Evolutionary conservation across 768 basidiomycete species (phyloP).

Genomic region (Heimioporus sp.): DNA sequence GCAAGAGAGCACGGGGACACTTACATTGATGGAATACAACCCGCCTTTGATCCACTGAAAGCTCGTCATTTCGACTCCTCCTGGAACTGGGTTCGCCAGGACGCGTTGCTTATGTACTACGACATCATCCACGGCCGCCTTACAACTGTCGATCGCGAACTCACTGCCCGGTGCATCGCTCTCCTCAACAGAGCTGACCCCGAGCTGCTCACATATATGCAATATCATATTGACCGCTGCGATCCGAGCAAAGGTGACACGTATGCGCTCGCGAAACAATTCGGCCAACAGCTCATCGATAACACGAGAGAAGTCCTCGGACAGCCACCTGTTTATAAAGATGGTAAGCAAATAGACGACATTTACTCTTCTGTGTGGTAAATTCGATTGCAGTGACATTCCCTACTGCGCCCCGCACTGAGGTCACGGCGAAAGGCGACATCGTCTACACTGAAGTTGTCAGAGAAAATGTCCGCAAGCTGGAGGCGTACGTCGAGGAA

Average conservation of each 20-base stretch:
- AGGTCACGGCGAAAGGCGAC: conserved; percentile 91
- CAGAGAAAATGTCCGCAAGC: conserved; percentile 93
- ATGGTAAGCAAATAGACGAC: conserved; percentile 59
- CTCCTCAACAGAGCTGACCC: conserved; percentile 98
- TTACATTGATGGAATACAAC: conserved; percentile 94
- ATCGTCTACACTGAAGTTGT: conserved; percentile 94
- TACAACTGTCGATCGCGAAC: conserved; percentile 92
- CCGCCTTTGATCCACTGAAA: conserved; percentile 91
- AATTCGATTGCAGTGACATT: conserved; percentile 69
- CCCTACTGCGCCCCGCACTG: conserved; percentile 95
- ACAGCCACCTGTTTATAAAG: conserved; percentile 90
- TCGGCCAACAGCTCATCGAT: conserved; percentile 92
- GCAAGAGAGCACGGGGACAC: conserved; percentile 88
- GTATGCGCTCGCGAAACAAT: conserved; percentile 94
- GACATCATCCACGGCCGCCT: conserved; percentile 97
- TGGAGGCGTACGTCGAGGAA: conserved; percentile 97
- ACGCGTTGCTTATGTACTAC: conserved; percentile 94
- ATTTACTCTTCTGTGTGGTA: neutral
- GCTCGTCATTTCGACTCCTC: conserved; percentile 98
- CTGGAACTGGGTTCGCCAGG: conserved; percentile 99
- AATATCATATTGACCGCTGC: conserved; percentile 87
- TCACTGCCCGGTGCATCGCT: conserved; percentile 94
- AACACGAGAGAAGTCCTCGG: conserved; percentile 86
- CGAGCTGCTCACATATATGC: conserved; percentile 90
- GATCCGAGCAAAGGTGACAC: conserved; percentile 83